phyloP scores from a whole-genome alignment of 2,329 filamentous ascomycete genomes.

The Verticillium klebahnii region DNA sequence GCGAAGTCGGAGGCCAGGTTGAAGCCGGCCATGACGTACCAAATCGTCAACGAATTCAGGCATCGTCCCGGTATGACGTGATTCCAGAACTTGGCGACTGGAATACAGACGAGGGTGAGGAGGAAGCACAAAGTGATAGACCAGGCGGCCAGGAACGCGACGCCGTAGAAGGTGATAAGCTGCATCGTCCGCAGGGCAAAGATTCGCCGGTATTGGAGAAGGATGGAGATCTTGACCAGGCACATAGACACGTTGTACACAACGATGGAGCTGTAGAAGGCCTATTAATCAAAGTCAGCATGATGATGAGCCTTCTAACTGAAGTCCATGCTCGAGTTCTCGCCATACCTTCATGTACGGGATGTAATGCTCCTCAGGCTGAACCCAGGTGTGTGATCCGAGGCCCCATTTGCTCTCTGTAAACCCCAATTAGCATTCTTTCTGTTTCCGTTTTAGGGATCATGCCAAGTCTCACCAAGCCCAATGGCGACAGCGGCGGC shows the following conservation, averaged over 20 bases:
- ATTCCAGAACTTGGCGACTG: conserved; percentile 21
- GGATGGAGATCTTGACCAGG: conserved; percentile 29
- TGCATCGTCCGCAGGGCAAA: conserved; percentile 22
- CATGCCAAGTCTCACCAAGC: conserved; percentile 12
- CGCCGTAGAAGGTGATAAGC: conserved; percentile 15
- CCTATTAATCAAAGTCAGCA: conserved; percentile 11
- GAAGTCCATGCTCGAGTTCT: neutral
- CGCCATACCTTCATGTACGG: conserved; percentile 16
- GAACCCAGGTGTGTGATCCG: conserved; percentile 15
- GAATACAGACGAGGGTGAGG: conserved; percentile 22
- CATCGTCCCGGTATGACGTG: conserved; percentile 14
- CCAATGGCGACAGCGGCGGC: conserved; percentile 17
- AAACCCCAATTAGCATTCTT: neutral
- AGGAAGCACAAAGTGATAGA: conserved; percentile 21
- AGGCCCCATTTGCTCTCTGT: conserved; percentile 18
- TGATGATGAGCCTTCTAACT: neutral
- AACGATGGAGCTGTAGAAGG: conserved; percentile 25
- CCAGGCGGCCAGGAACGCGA: conserved; percentile 22
- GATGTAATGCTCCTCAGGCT: conserved; percentile 11
- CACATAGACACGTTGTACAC: conserved; percentile 27
- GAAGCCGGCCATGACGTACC: conserved; percentile 21
- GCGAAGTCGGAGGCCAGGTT: conserved; percentile 21
- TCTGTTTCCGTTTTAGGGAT: neutral
- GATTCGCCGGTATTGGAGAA: conserved; percentile 33
- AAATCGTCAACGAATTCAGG: conserved; percentile 20